These are phyloP conservation scores for Meyerozyma elateridarum DNA, from an alignment of 1,139 yeast species.

Conservation along the genomic window DNA sequence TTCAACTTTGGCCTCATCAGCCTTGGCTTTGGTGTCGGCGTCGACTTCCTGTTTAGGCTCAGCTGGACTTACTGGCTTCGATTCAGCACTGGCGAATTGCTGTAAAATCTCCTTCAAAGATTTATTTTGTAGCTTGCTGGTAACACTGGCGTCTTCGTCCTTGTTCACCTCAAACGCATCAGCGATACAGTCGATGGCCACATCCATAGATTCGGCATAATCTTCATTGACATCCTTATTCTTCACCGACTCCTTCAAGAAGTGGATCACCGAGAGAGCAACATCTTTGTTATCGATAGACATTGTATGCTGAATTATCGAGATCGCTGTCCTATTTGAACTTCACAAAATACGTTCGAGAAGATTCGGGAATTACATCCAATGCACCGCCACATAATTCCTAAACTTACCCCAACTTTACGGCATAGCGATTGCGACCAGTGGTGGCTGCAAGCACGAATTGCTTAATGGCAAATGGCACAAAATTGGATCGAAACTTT, in stretches of 20 bases:
- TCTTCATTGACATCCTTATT: slow-evolving; percentile 71
- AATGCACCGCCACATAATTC: neutral
- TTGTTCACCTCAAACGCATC: slow-evolving; percentile 77
- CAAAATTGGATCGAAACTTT: slow-evolving; percentile 41
- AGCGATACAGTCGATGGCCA: slow-evolving; percentile 87
- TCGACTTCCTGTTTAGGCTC: slow-evolving; percentile 36
- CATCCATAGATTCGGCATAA: slow-evolving; percentile 86
- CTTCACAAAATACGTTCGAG: slow-evolving; percentile 2
- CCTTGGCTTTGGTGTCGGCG: slow-evolving; percentile 56
- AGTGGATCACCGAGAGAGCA: slow-evolving; percentile 72
- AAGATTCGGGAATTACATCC: neutral
- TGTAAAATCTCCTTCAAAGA: slow-evolving; percentile 43
- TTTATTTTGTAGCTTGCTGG: slow-evolving; percentile 44
- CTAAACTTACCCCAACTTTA: neutral
- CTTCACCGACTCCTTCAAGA: slow-evolving; percentile 56
- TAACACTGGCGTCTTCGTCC: slow-evolving; percentile 33
- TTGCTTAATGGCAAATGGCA: slow-evolving; percentile 30
- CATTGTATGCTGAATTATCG: slow-evolving; percentile 13
- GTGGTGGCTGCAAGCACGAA: neutral
- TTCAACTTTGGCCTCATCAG: slow-evolving; percentile 78
- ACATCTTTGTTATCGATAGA: slow-evolving; percentile 53
- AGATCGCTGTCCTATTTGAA: neutral
- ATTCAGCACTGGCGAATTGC: slow-evolving; percentile 17
- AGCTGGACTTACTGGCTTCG: slow-evolving; percentile 33
- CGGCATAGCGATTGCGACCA: slow-evolving; percentile 1